phyloP scores from a whole-genome alignment of 805 yeast species.

The Blastobotrys terrestris region DNA sequence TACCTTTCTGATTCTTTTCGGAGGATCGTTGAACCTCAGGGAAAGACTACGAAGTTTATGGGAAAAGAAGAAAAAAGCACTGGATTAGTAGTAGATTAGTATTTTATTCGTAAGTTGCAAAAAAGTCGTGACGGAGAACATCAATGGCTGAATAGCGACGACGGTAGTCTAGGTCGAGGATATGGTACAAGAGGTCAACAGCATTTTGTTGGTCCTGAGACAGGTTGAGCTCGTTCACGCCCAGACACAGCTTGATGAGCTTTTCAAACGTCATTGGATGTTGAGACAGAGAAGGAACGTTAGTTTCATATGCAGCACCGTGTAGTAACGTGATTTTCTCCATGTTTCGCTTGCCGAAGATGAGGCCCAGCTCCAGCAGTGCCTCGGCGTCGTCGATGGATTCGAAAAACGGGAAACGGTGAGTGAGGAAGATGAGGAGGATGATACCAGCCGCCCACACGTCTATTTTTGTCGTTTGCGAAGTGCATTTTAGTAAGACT shows the following conservation, averaged over 20 bases:
- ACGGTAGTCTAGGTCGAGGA: slow-evolving; percentile 64
- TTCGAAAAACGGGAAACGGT: slow-evolving; percentile 89
- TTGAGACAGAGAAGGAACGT: slow-evolving; percentile 45
- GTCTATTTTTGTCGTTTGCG: slow-evolving; percentile 77
- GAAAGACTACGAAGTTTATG: too few relatives aligned
- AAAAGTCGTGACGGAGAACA: slow-evolving; percentile 58
- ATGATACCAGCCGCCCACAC: slow-evolving; percentile 93
- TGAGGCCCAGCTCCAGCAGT: slow-evolving; percentile 68
- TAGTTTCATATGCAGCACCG: slow-evolving; percentile 79
- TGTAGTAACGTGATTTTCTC: slow-evolving; percentile 75
- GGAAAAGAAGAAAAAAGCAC: not conserved
- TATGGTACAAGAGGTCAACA: slow-evolving; percentile 37
- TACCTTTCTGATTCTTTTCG: too few relatives aligned
- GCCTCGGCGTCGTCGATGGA: slow-evolving; percentile 94
- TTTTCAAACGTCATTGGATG: slow-evolving; percentile 35
- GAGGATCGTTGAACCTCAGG: too few relatives aligned
- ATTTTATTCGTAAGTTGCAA: slow-evolving; percentile 23
- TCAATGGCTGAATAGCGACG: slow-evolving; percentile 61
- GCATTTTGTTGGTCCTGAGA: slow-evolving; percentile 22
- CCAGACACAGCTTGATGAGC: slow-evolving; percentile 33
- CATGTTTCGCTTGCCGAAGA: slow-evolving; percentile 73
- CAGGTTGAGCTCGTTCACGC: not conserved
- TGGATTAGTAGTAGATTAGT: not conserved
- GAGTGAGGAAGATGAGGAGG: slow-evolving; percentile 64
- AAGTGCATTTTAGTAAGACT: slow-evolving; percentile 77